These are phyloP conservation scores for Stygiomarasmius scandens DNA, from an alignment of 1,284 basidiomycete species.

Conservation along the genomic window DNA sequence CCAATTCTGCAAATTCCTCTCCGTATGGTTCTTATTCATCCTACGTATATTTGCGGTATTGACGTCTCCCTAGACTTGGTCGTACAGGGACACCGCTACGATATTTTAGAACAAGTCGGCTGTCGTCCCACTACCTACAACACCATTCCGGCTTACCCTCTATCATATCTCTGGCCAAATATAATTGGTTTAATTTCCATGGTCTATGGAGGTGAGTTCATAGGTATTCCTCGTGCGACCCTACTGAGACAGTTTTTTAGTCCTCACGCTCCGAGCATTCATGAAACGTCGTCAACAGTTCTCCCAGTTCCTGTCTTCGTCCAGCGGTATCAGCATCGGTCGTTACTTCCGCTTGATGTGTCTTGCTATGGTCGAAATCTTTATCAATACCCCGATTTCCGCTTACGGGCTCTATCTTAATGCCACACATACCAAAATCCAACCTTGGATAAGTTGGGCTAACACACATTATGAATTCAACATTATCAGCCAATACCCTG, in stretches of 20 bases:
- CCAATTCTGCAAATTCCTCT: slow-evolving; percentile 45
- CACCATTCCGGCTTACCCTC: slow-evolving; percentile 42
- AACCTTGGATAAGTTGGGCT: slow-evolving; percentile 57
- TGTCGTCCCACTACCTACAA: slow-evolving; percentile 50
- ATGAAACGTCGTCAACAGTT: slow-evolving; percentile 40
- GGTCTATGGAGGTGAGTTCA: slow-evolving; percentile 40
- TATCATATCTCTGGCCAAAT: slow-evolving; percentile 44
- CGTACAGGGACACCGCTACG: slow-evolving; percentile 57
- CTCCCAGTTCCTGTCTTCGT: slow-evolving; percentile 38
- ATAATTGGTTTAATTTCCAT: slow-evolving; percentile 43
- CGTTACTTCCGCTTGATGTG: slow-evolving; percentile 61
- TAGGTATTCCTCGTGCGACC: background rate
- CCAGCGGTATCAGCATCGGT: slow-evolving; percentile 35
- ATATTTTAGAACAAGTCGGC: slow-evolving; percentile 61
- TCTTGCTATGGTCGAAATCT: slow-evolving; percentile 46
- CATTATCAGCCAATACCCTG: slow-evolving; percentile 40
- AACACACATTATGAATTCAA: slow-evolving; percentile 55
- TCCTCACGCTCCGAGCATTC: slow-evolving; percentile 42
- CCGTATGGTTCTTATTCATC: slow-evolving; percentile 32
- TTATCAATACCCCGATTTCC: slow-evolving; percentile 39
- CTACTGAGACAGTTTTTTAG: slow-evolving; percentile 25
- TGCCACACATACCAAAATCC: slow-evolving; percentile 22
- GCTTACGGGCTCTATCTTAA: slow-evolving; percentile 26
- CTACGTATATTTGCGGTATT: too few relatives aligned
- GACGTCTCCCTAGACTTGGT: too few relatives aligned